Percentiles rank a stretch among this genome's conserved stretches.
These are phyloP conservation scores for Kalmusia sp. DNA, from an alignment of 2,329 filamentous ascomycete species.

Conservation along the genomic window DNA sequence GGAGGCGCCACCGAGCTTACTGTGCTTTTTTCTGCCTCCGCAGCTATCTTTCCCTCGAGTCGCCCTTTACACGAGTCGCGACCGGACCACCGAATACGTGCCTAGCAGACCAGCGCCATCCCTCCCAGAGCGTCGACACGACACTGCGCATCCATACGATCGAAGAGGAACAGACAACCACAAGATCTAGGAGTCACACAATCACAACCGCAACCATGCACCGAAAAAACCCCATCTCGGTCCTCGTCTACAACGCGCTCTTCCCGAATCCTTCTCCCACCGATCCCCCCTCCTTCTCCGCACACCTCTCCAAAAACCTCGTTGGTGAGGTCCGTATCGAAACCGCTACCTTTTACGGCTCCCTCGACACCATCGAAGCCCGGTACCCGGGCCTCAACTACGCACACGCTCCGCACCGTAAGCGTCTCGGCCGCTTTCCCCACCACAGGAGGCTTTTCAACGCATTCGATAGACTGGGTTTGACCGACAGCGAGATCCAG, in stretches of 20 bases:
- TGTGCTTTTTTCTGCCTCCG: neutral
- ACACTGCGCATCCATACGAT: conserved; percentile 3
- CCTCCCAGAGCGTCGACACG: conserved; percentile 2
- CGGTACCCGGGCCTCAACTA: conserved; percentile 86
- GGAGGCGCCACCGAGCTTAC: conserved; percentile 5
- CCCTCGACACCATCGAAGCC: conserved; percentile 79
- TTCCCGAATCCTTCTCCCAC: conserved; percentile 71
- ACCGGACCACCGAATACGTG: neutral
- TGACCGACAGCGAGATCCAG: conserved; percentile 75
- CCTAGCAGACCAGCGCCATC: conserved; percentile 6
- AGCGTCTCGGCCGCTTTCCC: conserved; percentile 77
- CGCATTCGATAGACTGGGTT: conserved; percentile 72
- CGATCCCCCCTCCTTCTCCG: conserved; percentile 75
- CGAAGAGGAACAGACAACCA: neutral
- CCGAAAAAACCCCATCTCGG: conserved; percentile 70
- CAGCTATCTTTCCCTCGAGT: neutral
- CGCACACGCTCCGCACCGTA: conserved; percentile 73
- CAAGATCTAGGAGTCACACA: conserved; percentile 5
- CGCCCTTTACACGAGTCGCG: neutral
- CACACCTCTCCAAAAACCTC: conserved; percentile 72
- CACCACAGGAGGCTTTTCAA: conserved; percentile 80
- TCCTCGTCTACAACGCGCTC: conserved; percentile 77
- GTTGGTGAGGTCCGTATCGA: conserved; percentile 81
- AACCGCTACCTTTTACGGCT: conserved; percentile 79
- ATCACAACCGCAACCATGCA: conserved; percentile 64